Evolutionary conservation across 129 eudicot species (phyloP).

Genomic region (Tagetes patula): DNA sequence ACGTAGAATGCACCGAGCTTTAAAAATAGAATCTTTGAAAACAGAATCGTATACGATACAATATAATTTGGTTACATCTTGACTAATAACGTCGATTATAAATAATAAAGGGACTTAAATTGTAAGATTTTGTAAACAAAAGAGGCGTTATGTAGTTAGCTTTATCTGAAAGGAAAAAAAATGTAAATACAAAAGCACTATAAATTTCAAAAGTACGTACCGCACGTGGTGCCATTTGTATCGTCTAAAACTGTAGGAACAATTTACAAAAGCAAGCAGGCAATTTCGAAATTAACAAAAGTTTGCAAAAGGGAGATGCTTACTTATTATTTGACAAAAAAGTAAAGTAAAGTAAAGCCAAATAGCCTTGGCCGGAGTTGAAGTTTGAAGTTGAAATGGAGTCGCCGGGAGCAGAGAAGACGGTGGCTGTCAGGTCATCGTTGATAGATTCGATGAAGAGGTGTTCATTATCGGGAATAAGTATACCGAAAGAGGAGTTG

Average conservation of each 20-base stretch:
- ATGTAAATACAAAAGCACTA: not conserved
- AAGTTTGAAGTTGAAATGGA: conserved; percentile 20
- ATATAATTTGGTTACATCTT: too few relatives aligned
- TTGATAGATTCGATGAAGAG: conserved; percentile 59
- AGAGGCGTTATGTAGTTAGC: not conserved
- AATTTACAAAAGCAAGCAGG: not conserved
- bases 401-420: conserved; percentile 35
- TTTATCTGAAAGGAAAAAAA: not conserved
- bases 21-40: too few relatives aligned
- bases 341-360: conserved; percentile 10
- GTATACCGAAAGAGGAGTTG: conserved; percentile 64
- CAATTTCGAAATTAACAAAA: not conserved
- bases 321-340: not conserved
- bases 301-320: not conserved
- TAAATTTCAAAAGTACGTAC: conserved; percentile 21
- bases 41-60: too few relatives aligned
- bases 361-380: conserved; percentile 17
- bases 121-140: not conserved
- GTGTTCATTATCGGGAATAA: conserved; percentile 53
- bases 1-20: too few relatives aligned
- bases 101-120: too few relatives aligned
- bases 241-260: not conserved
- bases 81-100: too few relatives aligned
- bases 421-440: conserved; percentile 43
- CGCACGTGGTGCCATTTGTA: conserved; percentile 20